These are phyloP conservation scores for Quercus engelmannii DNA, from an alignment of 306 rosid species.

Conservation along the genomic window DNA sequence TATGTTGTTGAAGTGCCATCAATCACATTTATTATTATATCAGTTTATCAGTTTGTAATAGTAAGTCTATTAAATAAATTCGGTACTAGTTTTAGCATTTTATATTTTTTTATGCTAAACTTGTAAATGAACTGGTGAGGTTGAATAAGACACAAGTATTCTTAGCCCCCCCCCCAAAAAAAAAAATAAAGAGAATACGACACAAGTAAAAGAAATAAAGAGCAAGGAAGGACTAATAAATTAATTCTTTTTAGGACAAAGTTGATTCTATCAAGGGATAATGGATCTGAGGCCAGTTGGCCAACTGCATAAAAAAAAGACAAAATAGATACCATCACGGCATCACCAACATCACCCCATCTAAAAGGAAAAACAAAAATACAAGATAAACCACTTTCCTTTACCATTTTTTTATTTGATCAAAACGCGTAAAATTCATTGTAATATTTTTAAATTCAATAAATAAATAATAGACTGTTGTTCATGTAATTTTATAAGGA, in stretches of 20 bases:
- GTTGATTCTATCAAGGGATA: conserved; percentile 6
- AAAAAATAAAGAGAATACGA: neutral
- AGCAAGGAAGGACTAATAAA: neutral
- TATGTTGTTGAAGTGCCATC: too few species aligned
- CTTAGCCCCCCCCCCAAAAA: too few species aligned
- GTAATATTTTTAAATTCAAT: neutral
- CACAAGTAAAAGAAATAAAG: neutral
- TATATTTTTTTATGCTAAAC: too few species aligned
- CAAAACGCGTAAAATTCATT: neutral
- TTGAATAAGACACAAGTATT: conserved; percentile 4
- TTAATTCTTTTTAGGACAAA: neutral
- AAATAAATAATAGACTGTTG: neutral
- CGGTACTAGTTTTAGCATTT: too few species aligned
- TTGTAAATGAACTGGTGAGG: neutral
- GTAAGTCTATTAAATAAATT: too few species aligned
- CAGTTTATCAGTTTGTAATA: too few species aligned
- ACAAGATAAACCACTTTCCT: neutral
- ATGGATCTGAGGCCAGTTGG: neutral
- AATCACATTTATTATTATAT: too few species aligned
- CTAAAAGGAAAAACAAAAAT: neutral
- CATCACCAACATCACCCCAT: conserved; percentile 7
- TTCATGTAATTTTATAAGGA: too few species aligned
- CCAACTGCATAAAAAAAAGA: conserved; percentile 13
- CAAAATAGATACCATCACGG: neutral
- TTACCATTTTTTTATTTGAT: neutral